Percentiles rank a stretch among this genome's conserved stretches.
Evolutionary conservation across 768 basidiomycete genomes (phyloP).

Genomic region (Leucogyrophana mollusca): DNA sequence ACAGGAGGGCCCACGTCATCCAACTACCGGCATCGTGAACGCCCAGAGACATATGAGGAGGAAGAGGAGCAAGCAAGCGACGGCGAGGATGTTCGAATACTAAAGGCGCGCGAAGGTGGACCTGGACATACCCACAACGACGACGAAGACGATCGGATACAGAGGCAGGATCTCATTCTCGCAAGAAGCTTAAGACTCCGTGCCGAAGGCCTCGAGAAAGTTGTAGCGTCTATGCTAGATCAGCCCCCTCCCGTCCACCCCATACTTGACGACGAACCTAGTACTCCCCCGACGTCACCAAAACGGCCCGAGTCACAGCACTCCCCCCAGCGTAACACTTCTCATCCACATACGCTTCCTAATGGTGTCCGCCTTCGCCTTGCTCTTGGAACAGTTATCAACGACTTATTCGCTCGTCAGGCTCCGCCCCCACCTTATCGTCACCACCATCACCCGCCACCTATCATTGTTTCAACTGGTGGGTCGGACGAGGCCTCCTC

Average conservation of each 20-base stretch:
- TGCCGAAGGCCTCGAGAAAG: conserved; percentile 82
- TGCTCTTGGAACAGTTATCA: conserved; percentile 73
- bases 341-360: conserved; percentile 64
- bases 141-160: conserved; percentile 57
- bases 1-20: conserved; percentile 64
- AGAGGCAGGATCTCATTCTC: conserved; percentile 58
- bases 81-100: conserved; percentile 49
- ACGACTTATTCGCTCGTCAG: conserved; percentile 78
- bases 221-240: conserved; percentile 76
- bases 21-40: conserved; percentile 60
- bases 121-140: conserved; percentile 49
- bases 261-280: conserved; percentile 50
- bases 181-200: conserved; percentile 67
- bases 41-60: conserved; percentile 77
- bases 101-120: conserved; percentile 49
- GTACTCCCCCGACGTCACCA: conserved; percentile 53
- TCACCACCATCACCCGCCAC: conserved; percentile 34
- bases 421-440: conserved; percentile 42
- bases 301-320: conserved; percentile 27
- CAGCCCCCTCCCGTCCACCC: conserved; percentile 70
- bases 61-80: conserved; percentile 67
- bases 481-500: conserved; percentile 23
- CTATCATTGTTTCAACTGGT: conserved; percentile 26
- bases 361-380: conserved; percentile 81
- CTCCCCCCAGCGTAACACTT: conserved; percentile 17